phyloP scores from a whole-genome alignment of 2,329 filamentous ascomycete genomes.

The Ramularia endophylla region DNA sequence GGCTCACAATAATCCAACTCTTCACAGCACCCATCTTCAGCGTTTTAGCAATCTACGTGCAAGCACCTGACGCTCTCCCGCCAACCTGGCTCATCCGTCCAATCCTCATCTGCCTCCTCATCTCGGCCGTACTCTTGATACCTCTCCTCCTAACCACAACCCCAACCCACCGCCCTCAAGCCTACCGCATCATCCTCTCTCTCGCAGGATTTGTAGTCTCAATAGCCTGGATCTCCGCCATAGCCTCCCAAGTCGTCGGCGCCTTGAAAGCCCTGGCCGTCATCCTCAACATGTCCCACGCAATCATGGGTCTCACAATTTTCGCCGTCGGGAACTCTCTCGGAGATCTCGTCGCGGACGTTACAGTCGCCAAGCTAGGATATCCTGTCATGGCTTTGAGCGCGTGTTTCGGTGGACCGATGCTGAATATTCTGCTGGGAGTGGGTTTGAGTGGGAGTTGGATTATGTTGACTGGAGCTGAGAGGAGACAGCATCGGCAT shows the following conservation, averaged over 20 bases:
- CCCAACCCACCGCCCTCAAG: slow-evolving; percentile 57
- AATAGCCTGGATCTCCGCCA: slow-evolving; percentile 93
- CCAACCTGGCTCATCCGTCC: slow-evolving; percentile 52
- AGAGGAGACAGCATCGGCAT: slow-evolving; percentile 60
- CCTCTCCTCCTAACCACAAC: slow-evolving; percentile 64
- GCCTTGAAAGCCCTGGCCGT: slow-evolving; percentile 90
- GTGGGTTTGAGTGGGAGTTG: slow-evolving; percentile 88
- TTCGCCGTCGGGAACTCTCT: slow-evolving; percentile 96
- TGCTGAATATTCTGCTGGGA: slow-evolving; percentile 94
- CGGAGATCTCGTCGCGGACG: slow-evolving; percentile 88
- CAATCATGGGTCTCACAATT: slow-evolving; percentile 87
- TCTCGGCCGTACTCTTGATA: slow-evolving; percentile 61
- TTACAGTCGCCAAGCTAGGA: slow-evolving; percentile 86
- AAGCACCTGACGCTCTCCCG: slow-evolving; percentile 43
- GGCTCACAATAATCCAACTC: slow-evolving; percentile 79
- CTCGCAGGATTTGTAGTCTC: slow-evolving; percentile 86
- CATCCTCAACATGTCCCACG: slow-evolving; percentile 87
- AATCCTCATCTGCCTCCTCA: slow-evolving; percentile 37
- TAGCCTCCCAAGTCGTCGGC: slow-evolving; percentile 92
- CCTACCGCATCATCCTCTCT: slow-evolving; percentile 70
- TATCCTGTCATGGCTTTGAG: slow-evolving; percentile 95
- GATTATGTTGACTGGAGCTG: slow-evolving; percentile 70
- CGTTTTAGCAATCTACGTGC: slow-evolving; percentile 55
- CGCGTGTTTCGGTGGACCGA: slow-evolving; percentile 95
- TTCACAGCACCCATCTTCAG: slow-evolving; percentile 85